Evolutionary conservation across 495 filamentous ascomycete genomes (phyloP), one percentile per base, ranked within the genome.

Genomic region (Cercophora newfieldiana): DNA sequence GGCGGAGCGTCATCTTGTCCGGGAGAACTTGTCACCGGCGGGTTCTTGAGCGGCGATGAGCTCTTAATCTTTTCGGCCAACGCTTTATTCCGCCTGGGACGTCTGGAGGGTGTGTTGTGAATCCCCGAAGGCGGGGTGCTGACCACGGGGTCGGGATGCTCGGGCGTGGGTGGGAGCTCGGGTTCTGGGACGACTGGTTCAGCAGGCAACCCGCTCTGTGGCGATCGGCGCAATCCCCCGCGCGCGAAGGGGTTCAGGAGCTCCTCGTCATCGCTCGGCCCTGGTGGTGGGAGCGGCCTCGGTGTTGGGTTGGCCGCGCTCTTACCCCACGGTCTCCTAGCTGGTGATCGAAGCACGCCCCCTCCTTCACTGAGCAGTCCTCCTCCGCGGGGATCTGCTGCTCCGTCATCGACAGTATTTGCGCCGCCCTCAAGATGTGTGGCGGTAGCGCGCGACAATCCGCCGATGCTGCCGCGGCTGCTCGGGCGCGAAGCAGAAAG

Each of bases 91-190:
- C 76, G 74, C 69, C 75, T 77, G 22, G 78, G 71, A 24, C 78
- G 77, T 69, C 75, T 76, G 51, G 82, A 80, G 21, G 83, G 82
- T 2, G 81, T 83, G 58, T 82, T 81, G 68, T 85, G 82, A 50
- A 87, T 85, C 5, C 85, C 84, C 12, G 71, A 68, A 0, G 83
- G 82, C 22, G 84, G 83, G 0, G 80, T 83, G 63, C 78, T 82
- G 28, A 83, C 73, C 3, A 81, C 74, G 5, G 83, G 82, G 68
- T 86, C 83, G 16, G 75, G 84, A 63, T 89, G 83, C 30, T 86
- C 87, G 21, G 89, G 89, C 3, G 89, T 92, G 10, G 88, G 88
- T 8, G 90, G 90, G 24, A 93, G 79, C 37, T 90, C 88, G 8
- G 88, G 89, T 68, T 93, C 89, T 19, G 79, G 75, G 0, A 69